phyloP scores from a whole-genome alignment of 257 asterid genomes.

The Nicotiana sylvestris region DNA sequence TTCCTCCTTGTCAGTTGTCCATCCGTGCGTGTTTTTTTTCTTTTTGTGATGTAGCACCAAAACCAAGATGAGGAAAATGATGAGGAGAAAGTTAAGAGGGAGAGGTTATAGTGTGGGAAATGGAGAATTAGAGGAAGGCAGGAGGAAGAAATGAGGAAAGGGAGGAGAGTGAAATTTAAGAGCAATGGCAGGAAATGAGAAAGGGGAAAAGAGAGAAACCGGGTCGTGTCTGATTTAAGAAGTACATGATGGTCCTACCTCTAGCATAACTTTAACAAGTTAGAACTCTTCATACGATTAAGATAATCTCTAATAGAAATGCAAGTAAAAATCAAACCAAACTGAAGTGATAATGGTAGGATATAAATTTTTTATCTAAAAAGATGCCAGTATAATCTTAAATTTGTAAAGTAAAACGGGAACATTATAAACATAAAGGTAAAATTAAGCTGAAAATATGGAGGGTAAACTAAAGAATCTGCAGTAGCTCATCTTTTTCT shows the following conservation, averaged over 20 bases:
- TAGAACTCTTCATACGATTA: neutral
- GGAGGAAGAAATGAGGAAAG: neutral
- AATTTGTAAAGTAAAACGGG: neutral
- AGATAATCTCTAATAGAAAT: neutral
- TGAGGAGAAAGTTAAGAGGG: neutral
- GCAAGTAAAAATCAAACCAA: neutral
- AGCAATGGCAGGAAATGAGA: neutral
- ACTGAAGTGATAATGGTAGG: neutral
- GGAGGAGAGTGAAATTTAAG: neutral
- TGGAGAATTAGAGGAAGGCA: slow-evolving; percentile 4
- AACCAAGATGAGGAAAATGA: neutral
- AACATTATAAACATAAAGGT: neutral
- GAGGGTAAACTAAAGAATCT: neutral
- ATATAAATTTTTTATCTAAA: neutral
- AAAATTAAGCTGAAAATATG: neutral
- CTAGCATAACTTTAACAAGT: neutral
- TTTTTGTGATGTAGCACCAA: neutral
- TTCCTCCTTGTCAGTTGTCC: neutral
- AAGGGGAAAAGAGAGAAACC: neutral
- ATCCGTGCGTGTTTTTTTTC: neutral
- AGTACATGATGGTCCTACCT: neutral
- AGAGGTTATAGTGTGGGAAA: neutral
- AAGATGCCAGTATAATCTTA: neutral
- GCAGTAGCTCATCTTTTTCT: neutral
- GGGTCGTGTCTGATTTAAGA: neutral